Evolutionary conservation across 2,329 filamentous ascomycete genomes (phyloP).

Genomic region (Podosphaera fusca): DNA sequence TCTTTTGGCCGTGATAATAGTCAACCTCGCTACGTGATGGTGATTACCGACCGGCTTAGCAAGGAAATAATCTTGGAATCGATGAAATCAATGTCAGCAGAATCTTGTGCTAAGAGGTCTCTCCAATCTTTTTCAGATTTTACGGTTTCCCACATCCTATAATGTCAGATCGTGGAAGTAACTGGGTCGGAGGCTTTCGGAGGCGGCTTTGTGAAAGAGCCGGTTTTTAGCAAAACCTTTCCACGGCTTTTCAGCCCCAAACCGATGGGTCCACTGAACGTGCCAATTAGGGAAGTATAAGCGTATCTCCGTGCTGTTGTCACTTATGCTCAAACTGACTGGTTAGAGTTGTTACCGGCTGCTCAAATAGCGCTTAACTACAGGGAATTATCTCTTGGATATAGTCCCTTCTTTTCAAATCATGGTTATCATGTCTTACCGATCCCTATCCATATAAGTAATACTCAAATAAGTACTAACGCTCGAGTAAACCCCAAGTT

Average conservation of each 20-base stretch:
- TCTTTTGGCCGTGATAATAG: background rate
- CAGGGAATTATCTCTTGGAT: too few species aligned
- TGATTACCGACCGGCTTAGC: background rate
- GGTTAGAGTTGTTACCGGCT: background rate
- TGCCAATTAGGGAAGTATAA: background rate
- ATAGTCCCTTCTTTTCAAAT: too few species aligned
- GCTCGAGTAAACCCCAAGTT: too few species aligned
- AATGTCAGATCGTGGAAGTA: background rate
- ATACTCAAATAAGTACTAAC: too few species aligned
- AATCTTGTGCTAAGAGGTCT: background rate
- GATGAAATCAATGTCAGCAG: background rate
- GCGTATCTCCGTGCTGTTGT: background rate
- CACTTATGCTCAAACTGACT: background rate
- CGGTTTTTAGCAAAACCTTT: background rate
- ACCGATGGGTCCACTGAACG: background rate
- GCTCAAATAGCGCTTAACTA: background rate
- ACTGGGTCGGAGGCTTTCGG: background rate
- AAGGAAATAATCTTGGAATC: conserved; percentile 1
- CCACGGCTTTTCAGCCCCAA: background rate
- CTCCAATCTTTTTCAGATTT: background rate
- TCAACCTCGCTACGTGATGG: background rate
- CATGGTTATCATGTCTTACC: too few species aligned
- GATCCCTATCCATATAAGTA: too few species aligned
- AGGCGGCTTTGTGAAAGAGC: background rate
- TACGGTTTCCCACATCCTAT: background rate